Base-by-base conservation (phyloP, 371 early-diverging fungal species). In the Circinella umbellata region DNA sequence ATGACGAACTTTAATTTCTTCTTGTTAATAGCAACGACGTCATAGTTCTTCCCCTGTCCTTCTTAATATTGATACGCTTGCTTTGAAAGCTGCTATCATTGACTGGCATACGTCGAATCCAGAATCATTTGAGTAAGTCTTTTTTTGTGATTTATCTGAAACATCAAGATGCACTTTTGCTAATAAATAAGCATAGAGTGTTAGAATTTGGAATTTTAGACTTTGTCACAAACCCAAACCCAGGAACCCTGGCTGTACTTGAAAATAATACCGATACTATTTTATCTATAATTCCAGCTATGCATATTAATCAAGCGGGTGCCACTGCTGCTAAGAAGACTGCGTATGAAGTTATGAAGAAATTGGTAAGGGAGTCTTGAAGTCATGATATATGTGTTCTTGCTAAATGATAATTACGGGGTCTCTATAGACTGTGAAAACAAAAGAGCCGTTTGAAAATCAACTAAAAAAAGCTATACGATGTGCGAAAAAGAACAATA, bases 11-110 rank as follows among this genome's bases (percentile, higher is more conserved):
- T 51, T 51, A 51, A 51, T 51, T 51, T 51, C 15, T 51, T 27
- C 51, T 51, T 51, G 51, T 51, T 51, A 51, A 51, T 51, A 51
- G 51, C 51, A 51, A 51, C 51, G 51, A 51, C 51, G 51, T 51
- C 51, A 15, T 49, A 15, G 15, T 51, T 51, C 51, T 6, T 6
- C 6, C 51, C 51, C n/a, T 51, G 2, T 15, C 51, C 51, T 8
- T 13, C 14, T 51, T 51, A 0, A 51, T 17, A 51, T 51, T 15
- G 6, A 51, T 51, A 51, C 51, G 1, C 51, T 51, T 51, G 51
- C 7, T 13, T 51, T 51, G 15, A 51, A 51, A 15, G 51, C 51
- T 51, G 51, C 51, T 51, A 51, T 51, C 15, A 5, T 15, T 51
- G 51, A 51, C 7, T 51, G 51, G 51, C 51, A 7, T 51, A 51